These are phyloP conservation scores for Aquanectria penicillioides DNA, from an alignment of 2,329 filamentous ascomycete genomes.

Conservation along the genomic window DNA sequence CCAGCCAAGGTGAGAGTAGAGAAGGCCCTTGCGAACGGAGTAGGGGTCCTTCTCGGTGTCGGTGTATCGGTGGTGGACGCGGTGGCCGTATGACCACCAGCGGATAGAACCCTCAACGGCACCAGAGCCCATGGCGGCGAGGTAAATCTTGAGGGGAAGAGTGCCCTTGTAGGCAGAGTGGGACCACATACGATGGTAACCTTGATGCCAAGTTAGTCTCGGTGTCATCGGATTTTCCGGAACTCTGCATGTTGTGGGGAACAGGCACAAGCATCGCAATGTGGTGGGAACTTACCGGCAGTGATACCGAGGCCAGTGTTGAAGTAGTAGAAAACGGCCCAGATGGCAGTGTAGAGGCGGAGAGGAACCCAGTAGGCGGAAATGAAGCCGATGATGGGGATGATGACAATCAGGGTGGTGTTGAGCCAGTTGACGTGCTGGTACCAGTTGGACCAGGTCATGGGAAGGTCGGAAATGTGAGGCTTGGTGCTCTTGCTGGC, in stretches of 20 bases:
- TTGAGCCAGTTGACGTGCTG: conserved; percentile 97
- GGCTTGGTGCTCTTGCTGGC: conserved; percentile 67
- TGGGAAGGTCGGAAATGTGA: conserved; percentile 85
- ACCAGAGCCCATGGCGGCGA: conserved; percentile 83
- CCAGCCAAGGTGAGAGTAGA: conserved; percentile 85
- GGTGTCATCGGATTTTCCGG: background rate
- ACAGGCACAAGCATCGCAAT: no score
- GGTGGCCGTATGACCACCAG: conserved; percentile 90
- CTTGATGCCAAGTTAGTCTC: conserved; percentile 25
- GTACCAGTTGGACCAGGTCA: conserved; percentile 86
- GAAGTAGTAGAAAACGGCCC: conserved; percentile 83
- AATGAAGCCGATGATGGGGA: conserved; percentile 79
- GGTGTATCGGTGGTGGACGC: conserved; percentile 90
- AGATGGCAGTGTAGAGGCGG: conserved; percentile 75
- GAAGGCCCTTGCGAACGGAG: conserved; percentile 86
- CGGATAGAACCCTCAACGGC: conserved; percentile 87
- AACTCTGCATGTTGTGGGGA: no score
- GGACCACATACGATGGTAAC: conserved; percentile 80
- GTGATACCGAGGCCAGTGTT: conserved; percentile 84
- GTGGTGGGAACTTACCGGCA: conserved; percentile 63
- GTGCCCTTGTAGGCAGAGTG: conserved; percentile 85
- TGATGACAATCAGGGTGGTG: conserved; percentile 79
- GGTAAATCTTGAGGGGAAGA: conserved; percentile 80
- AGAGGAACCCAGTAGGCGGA: conserved; percentile 83
- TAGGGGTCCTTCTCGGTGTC: conserved; percentile 94